phyloP scores from a whole-genome alignment of 345 rosid species.

The Mercurialis annua region DNA sequence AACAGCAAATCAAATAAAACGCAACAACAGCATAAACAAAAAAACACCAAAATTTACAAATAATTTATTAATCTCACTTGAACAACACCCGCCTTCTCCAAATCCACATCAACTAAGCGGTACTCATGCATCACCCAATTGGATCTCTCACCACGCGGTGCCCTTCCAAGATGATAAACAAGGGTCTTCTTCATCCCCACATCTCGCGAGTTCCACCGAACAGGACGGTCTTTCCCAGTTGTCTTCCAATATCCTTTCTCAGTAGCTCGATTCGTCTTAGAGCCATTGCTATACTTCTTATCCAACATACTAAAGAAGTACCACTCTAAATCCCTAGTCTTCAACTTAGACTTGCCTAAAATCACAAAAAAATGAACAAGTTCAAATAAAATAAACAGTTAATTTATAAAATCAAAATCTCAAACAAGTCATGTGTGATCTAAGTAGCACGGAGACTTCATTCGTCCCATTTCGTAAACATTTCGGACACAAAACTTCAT shows the following conservation, averaged over 20 bases:
- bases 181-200: slow-evolving; percentile 99
- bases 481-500: no score
- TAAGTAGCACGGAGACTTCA: no score
- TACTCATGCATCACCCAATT: slow-evolving; percentile 99
- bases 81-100: slow-evolving; percentile 49
- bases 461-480: no score
- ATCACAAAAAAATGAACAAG: background rate
- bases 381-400: no score
- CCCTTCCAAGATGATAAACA: slow-evolving; percentile 82
- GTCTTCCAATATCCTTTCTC: slow-evolving; percentile 97
- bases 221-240: slow-evolving; percentile 82
- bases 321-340: slow-evolving; percentile 92
- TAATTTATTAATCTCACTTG: slow-evolving; percentile 48
- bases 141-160: slow-evolving; percentile 76
- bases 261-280: slow-evolving; percentile 87
- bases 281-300: slow-evolving; percentile 81
- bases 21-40: background rate
- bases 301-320: slow-evolving; percentile 81
- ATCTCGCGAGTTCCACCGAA: slow-evolving; percentile 36
- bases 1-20: background rate
- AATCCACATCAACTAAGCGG: slow-evolving; percentile 57
- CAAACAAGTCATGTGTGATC: no score
- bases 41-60: background rate
- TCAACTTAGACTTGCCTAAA: slow-evolving; percentile 71
- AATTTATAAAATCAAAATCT: no score